phyloP scores from a whole-genome alignment of 306 rosid genomes.

The Quercus dentata region DNA sequence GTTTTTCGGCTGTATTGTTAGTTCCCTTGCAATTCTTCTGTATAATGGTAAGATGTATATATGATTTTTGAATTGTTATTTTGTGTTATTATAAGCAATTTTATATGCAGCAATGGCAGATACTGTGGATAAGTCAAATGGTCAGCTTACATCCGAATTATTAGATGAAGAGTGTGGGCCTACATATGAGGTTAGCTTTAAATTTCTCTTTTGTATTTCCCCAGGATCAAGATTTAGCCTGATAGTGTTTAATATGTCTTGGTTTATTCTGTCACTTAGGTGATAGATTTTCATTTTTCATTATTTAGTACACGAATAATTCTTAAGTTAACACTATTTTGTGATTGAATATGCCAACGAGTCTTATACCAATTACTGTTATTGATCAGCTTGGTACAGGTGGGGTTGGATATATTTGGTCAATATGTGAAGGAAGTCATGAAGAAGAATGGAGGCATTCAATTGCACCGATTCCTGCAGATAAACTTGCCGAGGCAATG shows the following conservation, averaged over 20 bases:
- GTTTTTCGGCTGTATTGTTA: not conserved
- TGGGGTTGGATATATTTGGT: constrained; percentile 88
- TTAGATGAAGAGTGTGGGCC: constrained; percentile 44
- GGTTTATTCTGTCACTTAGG: constrained; percentile 1
- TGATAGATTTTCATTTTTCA: not conserved
- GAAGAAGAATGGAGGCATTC: constrained; percentile 99
- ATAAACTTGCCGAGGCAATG: constrained; percentile 65
- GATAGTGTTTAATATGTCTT: constrained; percentile 5
- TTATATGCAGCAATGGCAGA: constrained; percentile 47
- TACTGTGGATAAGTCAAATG: constrained; percentile 47
- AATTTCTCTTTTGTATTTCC: not conserved
- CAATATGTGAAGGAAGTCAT: constrained; percentile 73
- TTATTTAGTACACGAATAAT: not conserved
- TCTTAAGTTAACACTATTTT: not conserved
- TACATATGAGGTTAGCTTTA: constrained; percentile 58
- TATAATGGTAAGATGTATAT: constrained; percentile 14
- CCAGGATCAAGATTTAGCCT: not conserved
- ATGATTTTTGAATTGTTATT: constrained; percentile 6
- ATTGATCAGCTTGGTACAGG: constrained; percentile 82
- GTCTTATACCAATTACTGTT: constrained; percentile 24
- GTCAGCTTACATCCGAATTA: constrained; percentile 42
- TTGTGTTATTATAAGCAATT: constrained; percentile 6
- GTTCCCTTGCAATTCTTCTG: not conserved
- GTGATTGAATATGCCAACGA: not conserved
- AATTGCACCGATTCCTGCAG: constrained; percentile 86